A percentile compares a stretch with the other conserved stretches of the same genome.
These are phyloP conservation scores for Hyphopichia burtonii DNA, from an alignment of 1,139 yeast genomes.

Conservation along the genomic window DNA sequence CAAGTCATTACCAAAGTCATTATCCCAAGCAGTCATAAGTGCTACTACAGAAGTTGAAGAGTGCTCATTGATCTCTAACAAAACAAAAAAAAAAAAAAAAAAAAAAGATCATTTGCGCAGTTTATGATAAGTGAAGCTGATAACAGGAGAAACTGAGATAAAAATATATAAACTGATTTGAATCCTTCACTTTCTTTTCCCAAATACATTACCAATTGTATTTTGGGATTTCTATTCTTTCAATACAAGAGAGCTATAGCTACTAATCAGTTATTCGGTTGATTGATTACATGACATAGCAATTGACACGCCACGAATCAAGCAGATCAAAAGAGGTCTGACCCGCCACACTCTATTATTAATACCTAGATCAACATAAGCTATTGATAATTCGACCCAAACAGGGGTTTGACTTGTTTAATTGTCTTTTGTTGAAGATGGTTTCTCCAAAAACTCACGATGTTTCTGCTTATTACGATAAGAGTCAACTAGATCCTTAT, in stretches of 20 bases:
- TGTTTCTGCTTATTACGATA: conserved; percentile 7
- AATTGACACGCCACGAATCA: background rate
- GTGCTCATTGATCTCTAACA: background rate
- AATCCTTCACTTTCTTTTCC: background rate
- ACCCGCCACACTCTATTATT: background rate
- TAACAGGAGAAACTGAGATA: too few species aligned
- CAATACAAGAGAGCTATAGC: too few species aligned
- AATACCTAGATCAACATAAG: too few species aligned
- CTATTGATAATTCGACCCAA: too few species aligned
- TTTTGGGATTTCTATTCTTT: too few species aligned
- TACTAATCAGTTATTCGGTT: conserved; percentile 1
- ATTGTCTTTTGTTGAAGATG: conserved; percentile 7
- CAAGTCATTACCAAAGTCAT: too few species aligned
- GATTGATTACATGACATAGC: conserved; percentile 1
- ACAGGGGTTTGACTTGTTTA: background rate
- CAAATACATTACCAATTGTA: too few species aligned
- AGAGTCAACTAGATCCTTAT: conserved; percentile 18
- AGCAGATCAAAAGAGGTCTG: background rate
- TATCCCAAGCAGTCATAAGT: too few species aligned
- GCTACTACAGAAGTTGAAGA: background rate
- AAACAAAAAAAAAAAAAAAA: too few species aligned
- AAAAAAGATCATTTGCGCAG: too few species aligned
- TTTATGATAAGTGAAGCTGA: too few species aligned
- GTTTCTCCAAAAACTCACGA: conserved; percentile 15
- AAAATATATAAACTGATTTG: background rate